Conservation (phyloP, 1,139 yeast species). For the Groenewaldozyma auringiensis region DNA sequence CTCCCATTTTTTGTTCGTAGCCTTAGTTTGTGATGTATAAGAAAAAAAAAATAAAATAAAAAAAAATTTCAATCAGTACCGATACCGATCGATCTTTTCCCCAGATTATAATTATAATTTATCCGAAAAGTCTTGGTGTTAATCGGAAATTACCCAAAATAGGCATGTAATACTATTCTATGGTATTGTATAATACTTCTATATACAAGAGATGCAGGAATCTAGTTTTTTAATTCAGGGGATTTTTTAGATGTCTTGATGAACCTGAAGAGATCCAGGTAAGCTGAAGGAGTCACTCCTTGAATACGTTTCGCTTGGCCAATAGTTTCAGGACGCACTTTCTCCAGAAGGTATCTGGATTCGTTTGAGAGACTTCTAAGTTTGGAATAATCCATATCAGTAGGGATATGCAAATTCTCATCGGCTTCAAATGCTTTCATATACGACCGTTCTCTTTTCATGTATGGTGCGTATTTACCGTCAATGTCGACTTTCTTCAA, state of each 20-base stretch:
- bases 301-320: slow-evolving; percentile 94
- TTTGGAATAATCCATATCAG: slow-evolving; percentile 50
- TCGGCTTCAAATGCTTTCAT: slow-evolving; percentile 76
- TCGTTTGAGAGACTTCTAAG: slow-evolving; percentile 59
- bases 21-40: not conserved
- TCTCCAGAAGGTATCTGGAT: slow-evolving; percentile 60
- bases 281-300: slow-evolving; percentile 74
- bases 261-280: slow-evolving; percentile 29
- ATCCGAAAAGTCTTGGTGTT: too few relatives aligned
- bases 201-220: too few relatives aligned
- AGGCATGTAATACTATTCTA: too few relatives aligned
- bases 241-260: slow-evolving; percentile 13
- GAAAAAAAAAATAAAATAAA: too few relatives aligned
- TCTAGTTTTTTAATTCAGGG: too few relatives aligned
- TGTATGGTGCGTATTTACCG: slow-evolving; percentile 76
- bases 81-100: too few relatives aligned
- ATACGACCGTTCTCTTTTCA: slow-evolving; percentile 62
- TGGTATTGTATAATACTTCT: too few relatives aligned
- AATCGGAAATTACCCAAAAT: too few relatives aligned
- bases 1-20: slow-evolving; percentile 18
- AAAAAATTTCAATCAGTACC: too few relatives aligned
- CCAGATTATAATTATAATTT: too few relatives aligned
- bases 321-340: slow-evolving; percentile 75
- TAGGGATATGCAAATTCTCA: slow-evolving; percentile 63
- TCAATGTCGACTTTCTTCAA: slow-evolving; percentile 62